Evolutionary conservation across 1,139 yeast genomes (phyloP), one percentile per base, ranked within the genome.

Genomic region (Blastobotrys aristatus): DNA sequence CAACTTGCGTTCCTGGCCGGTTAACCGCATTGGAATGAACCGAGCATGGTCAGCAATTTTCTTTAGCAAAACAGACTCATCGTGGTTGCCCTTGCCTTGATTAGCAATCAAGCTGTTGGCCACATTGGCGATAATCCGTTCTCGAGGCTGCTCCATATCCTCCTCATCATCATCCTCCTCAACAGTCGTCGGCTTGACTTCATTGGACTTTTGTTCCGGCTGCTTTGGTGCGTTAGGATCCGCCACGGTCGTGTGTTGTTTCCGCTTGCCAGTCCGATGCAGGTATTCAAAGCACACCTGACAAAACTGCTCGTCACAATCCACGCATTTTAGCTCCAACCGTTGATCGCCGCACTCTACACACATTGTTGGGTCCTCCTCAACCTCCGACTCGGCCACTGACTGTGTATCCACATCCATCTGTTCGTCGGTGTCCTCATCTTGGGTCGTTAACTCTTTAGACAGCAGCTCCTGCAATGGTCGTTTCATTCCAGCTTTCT

Each of bases 291-390:
- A 82, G 59, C 90, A 83, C 1, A 82, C 84, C 30, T 74, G 71
- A 61, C 90, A 83, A 55, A 80, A 83, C 22, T 71, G 70, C 56
- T 83, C 90, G 32, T 74, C 76, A 63, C 90, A 83, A 44, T 71
- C 71, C 32, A 65, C 59, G 62, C 90, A 83, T 29, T 68, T 62
- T 10, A 79, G 64, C 54, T 80, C 85, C 4, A 76, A 68, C 22
- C 84, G 81, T 78, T 80, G 84, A 59, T 83, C 86, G 30, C 76
- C 76, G 61, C 90, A 83, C 55, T 82, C 89, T 13, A 78, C 70
- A 63, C 90, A 82, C 16, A 34, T 18, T 11, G 38, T 17, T 18
- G 26, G 26, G 26, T 34, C 38, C n/a, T 13, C n/a, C n/a, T 16
- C 38, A 36, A 74, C 64, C 2, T 66, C 62, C 20, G 69, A 65